Conservation (phyloP, 1,139 yeast genomes). For the Debaryomyces sp. region DNA sequence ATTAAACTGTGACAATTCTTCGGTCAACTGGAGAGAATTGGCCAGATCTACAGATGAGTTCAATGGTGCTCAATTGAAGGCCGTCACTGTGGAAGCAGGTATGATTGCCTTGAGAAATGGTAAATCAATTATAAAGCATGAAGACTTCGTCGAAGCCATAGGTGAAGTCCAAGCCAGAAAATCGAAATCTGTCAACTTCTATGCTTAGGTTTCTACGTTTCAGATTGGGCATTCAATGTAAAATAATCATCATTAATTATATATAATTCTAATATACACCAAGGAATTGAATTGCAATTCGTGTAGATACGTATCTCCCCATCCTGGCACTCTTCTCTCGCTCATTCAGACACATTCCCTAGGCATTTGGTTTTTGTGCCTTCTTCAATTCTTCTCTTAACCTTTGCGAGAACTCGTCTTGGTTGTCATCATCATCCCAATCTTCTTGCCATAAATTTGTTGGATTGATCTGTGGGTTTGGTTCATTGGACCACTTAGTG, state of each 20-base stretch:
- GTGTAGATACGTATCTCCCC: not conserved
- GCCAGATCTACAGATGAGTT: slow-evolving; percentile 98
- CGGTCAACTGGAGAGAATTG: slow-evolving; percentile 96
- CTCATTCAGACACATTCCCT: not conserved
- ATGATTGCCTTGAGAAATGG: slow-evolving; percentile 98
- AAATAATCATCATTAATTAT: slow-evolving; percentile 8
- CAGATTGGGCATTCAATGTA: not conserved
- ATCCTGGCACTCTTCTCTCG: not conserved
- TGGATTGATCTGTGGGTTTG: slow-evolving; percentile 45
- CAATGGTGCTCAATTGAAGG: slow-evolving; percentile 97
- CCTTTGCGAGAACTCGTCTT: slow-evolving; percentile 76
- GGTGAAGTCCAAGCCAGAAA: slow-evolving; percentile 98
- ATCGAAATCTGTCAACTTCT: slow-evolving; percentile 91
- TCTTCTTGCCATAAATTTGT: slow-evolving; percentile 84
- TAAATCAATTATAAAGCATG: slow-evolving; percentile 88
- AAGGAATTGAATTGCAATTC: slow-evolving; percentile 2
- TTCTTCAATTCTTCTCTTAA: slow-evolving; percentile 54
- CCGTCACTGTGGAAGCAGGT: slow-evolving; percentile 98
- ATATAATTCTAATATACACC: slow-evolving; percentile 8
- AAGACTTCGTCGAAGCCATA: slow-evolving; percentile 97
- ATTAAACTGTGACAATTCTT: slow-evolving; percentile 84
- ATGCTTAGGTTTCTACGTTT: slow-evolving; percentile 48
- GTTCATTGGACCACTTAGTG: slow-evolving; percentile 47
- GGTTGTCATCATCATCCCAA: slow-evolving; percentile 93
- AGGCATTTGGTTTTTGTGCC: slow-evolving; percentile 16